phyloP scores from a whole-genome alignment of 331 rosid species.

The Rhamnella rubrinervis region DNA sequence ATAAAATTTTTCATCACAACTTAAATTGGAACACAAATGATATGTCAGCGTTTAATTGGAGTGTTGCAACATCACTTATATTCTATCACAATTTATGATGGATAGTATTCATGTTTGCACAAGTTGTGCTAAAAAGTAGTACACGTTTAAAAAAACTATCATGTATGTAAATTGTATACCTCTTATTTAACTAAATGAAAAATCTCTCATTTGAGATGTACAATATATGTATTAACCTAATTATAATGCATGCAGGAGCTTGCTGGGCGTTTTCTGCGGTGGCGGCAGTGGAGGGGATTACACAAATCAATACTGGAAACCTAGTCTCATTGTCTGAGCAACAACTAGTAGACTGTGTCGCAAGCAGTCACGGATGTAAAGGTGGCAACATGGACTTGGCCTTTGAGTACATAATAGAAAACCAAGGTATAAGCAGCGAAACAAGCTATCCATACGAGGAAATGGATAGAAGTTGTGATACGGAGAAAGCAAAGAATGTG shows the following conservation, averaged over 20 bases:
- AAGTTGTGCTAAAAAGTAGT: no score
- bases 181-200: no score
- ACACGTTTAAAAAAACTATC: no score
- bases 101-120: no score
- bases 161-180: no score
- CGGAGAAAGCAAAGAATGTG: rapidly evolving
- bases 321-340: slow-evolving; percentile 38
- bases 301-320: slow-evolving; percentile 10
- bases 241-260: slow-evolving; percentile 1
- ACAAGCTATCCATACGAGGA: neutral
- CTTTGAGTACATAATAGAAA: slow-evolving; percentile 7
- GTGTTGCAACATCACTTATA: no score
- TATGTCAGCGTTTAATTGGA: no score
- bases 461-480: neutral
- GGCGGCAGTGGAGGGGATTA: slow-evolving; percentile 34
- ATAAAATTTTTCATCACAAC: no score
- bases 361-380: neutral
- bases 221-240: no score
- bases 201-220: no score
- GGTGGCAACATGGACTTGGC: neutral
- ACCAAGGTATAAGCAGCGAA: slow-evolving; percentile 20
- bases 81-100: no score
- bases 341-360: slow-evolving; percentile 30
- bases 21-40: no score
- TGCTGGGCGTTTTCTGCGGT: slow-evolving; percentile 38